A percentile compares a stretch with the other conserved stretches of the same genome.
Evolutionary conservation across 805 yeast species (phyloP).

Genomic region (Kodamaea sagamina): DNA sequence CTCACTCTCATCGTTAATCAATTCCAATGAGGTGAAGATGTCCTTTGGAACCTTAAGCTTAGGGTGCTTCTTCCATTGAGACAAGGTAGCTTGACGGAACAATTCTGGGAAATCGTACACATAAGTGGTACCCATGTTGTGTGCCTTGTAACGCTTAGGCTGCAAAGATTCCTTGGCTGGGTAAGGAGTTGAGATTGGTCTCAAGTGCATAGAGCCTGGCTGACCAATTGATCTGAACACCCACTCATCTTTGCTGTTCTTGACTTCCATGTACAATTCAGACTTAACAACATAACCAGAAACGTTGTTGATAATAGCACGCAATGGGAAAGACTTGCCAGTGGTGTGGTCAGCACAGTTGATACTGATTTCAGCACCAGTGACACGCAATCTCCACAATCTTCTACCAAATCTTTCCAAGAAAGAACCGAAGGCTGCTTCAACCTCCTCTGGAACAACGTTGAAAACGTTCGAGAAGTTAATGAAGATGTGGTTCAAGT

Average conservation of each 20-base stretch:
- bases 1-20: conserved; percentile 79
- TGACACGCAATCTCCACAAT: conserved; percentile 93
- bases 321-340: conserved; percentile 89
- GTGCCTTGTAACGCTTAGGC: conserved; percentile 98
- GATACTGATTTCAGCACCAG: conserved; percentile 96
- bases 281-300: conserved; percentile 97
- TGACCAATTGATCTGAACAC: conserved; percentile 92
- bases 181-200: conserved; percentile 93
- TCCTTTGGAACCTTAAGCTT: conserved; percentile 70
- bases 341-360: conserved; percentile 88
- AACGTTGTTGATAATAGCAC: conserved; percentile 95
- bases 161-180: conserved; percentile 98
- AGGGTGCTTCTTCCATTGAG: conserved; percentile 78
- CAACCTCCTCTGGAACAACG: conserved; percentile 92
- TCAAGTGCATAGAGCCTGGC: conserved; percentile 96
- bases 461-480: conserved; percentile 96
- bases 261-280: conserved; percentile 91
- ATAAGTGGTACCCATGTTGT: conserved; percentile 96
- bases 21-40: conserved; percentile 74
- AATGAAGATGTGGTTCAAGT: conserved; percentile 94
- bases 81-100: conserved; percentile 86
- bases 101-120: conserved; percentile 99
- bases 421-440: conserved; percentile 96
- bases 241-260: conserved; percentile 93
- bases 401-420: conserved; percentile 96